phyloP scores from a whole-genome alignment of 73 alveolate species.

The Urostyla sp. region DNA sequence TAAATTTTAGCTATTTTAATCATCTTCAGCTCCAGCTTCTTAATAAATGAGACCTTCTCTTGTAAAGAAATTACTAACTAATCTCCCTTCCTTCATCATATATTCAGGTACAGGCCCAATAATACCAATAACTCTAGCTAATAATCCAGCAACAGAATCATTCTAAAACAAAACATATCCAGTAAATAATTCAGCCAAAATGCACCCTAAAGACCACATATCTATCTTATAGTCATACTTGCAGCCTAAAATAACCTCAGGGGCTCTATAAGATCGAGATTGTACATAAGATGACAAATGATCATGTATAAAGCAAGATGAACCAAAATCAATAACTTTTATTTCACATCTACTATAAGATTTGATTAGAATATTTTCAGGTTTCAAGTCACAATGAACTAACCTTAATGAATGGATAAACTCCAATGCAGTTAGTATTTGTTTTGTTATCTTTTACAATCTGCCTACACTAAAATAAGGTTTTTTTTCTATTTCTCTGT shows the following conservation, averaged over 20 bases:
- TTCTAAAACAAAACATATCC: constrained; percentile 97
- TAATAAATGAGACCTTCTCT: constrained; percentile 95
- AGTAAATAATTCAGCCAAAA: constrained; percentile 97
- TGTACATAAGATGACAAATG: constrained; percentile 96
- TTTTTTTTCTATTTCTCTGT: constrained; percentile 93
- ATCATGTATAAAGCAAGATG: constrained; percentile 96
- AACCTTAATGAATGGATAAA: constrained; percentile 87
- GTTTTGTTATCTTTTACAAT: constrained; percentile 90
- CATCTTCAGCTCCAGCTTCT: constrained; percentile 89
- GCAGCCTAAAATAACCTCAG: constrained; percentile 98
- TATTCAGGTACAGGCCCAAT: constrained; percentile 98
- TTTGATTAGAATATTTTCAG: constrained; percentile 97
- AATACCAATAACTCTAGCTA: constrained; percentile 97
- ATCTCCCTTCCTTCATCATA: constrained; percentile 98
- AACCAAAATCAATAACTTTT: constrained; percentile 98
- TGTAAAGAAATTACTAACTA: constrained; percentile 95
- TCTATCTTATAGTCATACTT: constrained; percentile 96
- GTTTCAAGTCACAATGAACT: constrained; percentile 98
- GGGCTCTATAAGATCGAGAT: constrained; percentile 97
- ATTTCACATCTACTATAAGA: constrained; percentile 86
- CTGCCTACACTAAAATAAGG: constrained; percentile 95
- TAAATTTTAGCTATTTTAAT: constrained; percentile 41
- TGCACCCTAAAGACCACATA: constrained; percentile 98
- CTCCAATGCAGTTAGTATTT: constrained; percentile 91
- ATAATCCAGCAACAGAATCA: constrained; percentile 96